These are phyloP conservation scores for Aureobasidium subglaciale DNA, from an alignment of 2,329 filamentous ascomycete genomes.

Conservation along the genomic window DNA sequence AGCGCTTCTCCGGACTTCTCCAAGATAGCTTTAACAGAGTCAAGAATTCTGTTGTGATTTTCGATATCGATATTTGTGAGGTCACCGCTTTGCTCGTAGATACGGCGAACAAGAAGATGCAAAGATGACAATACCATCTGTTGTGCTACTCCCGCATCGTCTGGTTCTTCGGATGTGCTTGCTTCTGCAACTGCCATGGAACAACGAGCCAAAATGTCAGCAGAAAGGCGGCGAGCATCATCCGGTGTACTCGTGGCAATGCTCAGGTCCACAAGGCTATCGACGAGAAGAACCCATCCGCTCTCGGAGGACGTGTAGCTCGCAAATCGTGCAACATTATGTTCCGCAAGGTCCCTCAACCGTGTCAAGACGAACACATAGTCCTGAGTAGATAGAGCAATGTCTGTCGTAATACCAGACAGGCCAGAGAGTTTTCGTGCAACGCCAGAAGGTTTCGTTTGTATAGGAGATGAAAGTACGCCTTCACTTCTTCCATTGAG, in stretches of 20 bases:
- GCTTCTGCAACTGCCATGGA: slow-evolving; percentile 42
- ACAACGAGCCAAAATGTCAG: slow-evolving; percentile 43
- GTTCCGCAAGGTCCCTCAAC: slow-evolving; percentile 38
- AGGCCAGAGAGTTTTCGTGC: slow-evolving; percentile 36
- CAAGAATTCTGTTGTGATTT: slow-evolving; percentile 65
- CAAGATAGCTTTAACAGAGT: slow-evolving; percentile 62
- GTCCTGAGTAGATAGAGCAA: slow-evolving; percentile 34
- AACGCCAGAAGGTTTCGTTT: slow-evolving; percentile 19
- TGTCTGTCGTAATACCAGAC: slow-evolving; percentile 35
- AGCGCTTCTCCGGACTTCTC: slow-evolving; percentile 84
- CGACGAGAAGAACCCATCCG: slow-evolving; percentile 66
- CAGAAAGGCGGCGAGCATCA: slow-evolving; percentile 42
- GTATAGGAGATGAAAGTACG: slow-evolving; percentile 18
- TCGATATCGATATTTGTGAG: slow-evolving; percentile 29
- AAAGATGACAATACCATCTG: slow-evolving; percentile 28
- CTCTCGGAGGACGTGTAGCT: slow-evolving; percentile 58
- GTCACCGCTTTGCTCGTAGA: slow-evolving; percentile 24
- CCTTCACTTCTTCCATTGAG: slow-evolving; percentile 36
- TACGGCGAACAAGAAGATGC: slow-evolving; percentile 40
- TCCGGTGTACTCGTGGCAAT: slow-evolving; percentile 32
- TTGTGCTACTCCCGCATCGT: slow-evolving; percentile 24
- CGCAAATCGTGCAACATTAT: slow-evolving; percentile 55
- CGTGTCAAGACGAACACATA: slow-evolving; percentile 44
- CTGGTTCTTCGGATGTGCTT: slow-evolving; percentile 45
- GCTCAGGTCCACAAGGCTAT: slow-evolving; percentile 45